phyloP scores from a whole-genome alignment of 2,329 filamentous ascomycete genomes.

The Peltaster fructicola region DNA sequence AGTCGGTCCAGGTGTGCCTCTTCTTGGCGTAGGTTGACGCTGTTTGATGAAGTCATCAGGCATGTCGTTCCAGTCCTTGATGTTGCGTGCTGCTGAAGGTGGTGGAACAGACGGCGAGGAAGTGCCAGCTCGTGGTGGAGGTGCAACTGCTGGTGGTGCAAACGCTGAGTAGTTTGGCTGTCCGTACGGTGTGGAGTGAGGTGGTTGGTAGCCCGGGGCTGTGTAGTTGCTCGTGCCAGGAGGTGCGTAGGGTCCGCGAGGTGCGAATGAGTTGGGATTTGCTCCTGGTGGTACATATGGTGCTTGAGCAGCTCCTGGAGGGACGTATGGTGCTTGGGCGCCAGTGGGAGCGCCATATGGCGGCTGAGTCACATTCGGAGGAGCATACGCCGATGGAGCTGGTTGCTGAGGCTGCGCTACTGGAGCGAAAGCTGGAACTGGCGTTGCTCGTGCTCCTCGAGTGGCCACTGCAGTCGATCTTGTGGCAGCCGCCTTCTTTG shows the following conservation, averaged over 20 bases:
- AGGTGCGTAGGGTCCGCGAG: conserved; percentile 34
- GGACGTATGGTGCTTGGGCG: too few species aligned
- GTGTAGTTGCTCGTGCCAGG: conserved; percentile 16
- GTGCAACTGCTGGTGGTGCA: conserved; percentile 28
- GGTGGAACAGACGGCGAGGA: conserved; percentile 48
- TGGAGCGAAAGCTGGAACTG: conserved; percentile 11
- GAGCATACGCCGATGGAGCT: conserved; percentile 22
- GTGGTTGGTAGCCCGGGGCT: conserved; percentile 23
- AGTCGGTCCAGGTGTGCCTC: conserved; percentile 47
- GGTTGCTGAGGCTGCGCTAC: conserved; percentile 7
- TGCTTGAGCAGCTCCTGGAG: too few species aligned
- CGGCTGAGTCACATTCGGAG: conserved; percentile 17
- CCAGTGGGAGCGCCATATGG: too few species aligned
- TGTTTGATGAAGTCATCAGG: conserved; percentile 60
- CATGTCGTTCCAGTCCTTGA: conserved; percentile 85
- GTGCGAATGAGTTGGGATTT: too few species aligned
- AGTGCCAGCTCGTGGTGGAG: conserved; percentile 47
- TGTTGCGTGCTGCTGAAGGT: conserved; percentile 51
- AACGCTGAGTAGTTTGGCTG: too few species aligned
- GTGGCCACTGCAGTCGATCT: conserved; percentile 20
- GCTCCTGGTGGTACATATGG: too few species aligned
- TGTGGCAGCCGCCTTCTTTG: conserved; percentile 33
- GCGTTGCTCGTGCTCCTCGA: conserved; percentile 19
- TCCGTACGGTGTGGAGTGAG: conserved; percentile 22
- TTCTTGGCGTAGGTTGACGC: conserved; percentile 42